Base-by-base conservation (phyloP, 2,329 filamentous ascomycete species). In the Diaporthe aspalathi region DNA sequence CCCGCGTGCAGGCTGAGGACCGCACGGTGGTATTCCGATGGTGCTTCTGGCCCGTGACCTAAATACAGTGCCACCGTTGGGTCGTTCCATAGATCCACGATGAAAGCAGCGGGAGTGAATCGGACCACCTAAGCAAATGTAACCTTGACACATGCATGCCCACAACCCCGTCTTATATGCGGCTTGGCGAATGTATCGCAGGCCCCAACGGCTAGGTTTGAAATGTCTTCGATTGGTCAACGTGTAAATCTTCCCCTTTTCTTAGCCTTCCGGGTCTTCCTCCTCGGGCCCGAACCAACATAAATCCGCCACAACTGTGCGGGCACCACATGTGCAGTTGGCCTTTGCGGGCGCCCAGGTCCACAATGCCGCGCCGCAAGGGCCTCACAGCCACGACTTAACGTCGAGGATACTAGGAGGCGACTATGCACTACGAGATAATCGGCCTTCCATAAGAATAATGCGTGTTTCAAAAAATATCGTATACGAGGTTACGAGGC, bases 1-100 rank as follows among this genome's bases (percentile, higher is more conserved):
- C 49, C 43, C 57, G 45, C 43, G 5, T 11, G 24, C 17, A 24
- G 38, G 12, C 22, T 5, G 38, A 20, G 14, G 49, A 27, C 2
- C 9, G 5, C 27, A 50, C 12, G 17, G 22, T 43, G 20, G 57
- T 49, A 35, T 32, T 38, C 6, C 35, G 7, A 12, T 12, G 35
- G 11, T 11, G 12, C 35, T 12, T 49, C 35, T 22, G 27, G 43
- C 57, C 43, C 24, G 57, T 49, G 57, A 49, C 24, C 40, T n/a
- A n/a, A n/a, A n/a, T n/a, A n/a, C n/a, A n/a, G n/a, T 32, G 24
- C 57, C 24, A 32, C 40, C 11, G 27, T 47, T 47, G 24, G 40
- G 57, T 63, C 57, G 32, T 40, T 63, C 43, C 57, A 63, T 22
- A 49, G 57, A 63, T 63, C 43, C 57, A 47, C 43, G 27, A 63